Conservation (phyloP, 208 protist genomes). For the Tritrichomonas musculus region DNA sequence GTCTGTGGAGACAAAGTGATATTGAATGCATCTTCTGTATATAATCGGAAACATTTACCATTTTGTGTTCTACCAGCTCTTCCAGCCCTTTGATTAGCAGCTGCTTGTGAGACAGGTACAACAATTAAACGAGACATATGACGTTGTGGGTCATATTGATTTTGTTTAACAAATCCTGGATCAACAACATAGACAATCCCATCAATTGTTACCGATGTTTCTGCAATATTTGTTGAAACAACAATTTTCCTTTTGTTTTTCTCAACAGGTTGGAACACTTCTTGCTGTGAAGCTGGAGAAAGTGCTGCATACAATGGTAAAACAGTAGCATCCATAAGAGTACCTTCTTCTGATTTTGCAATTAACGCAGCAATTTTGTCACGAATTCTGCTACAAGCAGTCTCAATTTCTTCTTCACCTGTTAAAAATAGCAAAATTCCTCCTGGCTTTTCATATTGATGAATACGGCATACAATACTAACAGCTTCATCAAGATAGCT, state of each 20-base stretch:
- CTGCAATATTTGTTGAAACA: constrained; percentile 96
- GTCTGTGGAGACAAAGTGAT: constrained; percentile 34
- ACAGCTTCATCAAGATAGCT: constrained; percentile 80
- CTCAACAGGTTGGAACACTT: constrained; percentile 33
- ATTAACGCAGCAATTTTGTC: neutral
- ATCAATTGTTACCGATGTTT: constrained; percentile 98
- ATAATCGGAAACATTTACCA: constrained; percentile 59
- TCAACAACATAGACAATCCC: constrained; percentile 96
- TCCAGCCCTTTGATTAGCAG: constrained; percentile 36
- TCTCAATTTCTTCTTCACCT: constrained; percentile 82
- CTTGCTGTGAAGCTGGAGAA: constrained; percentile 32
- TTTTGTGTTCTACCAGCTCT: constrained; percentile 38
- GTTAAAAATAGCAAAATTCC: constrained; percentile 98
- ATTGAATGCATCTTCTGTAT: constrained; percentile 55
- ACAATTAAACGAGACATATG: constrained; percentile 40
- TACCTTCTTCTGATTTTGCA: neutral
- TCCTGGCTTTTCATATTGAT: constrained; percentile 60
- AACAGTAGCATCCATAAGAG: neutral
- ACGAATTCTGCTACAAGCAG: constrained; percentile 54
- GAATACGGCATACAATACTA: constrained; percentile 66
- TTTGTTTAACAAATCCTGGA: constrained; percentile 44
- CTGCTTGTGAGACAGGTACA: constrained; percentile 25
- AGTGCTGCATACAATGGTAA: constrained; percentile 52
- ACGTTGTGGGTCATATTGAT: neutral
- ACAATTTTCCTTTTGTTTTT: constrained; percentile 51